phyloP scores from a whole-genome alignment of 2,329 filamentous ascomycete species.

The Teratosphaeria pseudoeucalypti region DNA sequence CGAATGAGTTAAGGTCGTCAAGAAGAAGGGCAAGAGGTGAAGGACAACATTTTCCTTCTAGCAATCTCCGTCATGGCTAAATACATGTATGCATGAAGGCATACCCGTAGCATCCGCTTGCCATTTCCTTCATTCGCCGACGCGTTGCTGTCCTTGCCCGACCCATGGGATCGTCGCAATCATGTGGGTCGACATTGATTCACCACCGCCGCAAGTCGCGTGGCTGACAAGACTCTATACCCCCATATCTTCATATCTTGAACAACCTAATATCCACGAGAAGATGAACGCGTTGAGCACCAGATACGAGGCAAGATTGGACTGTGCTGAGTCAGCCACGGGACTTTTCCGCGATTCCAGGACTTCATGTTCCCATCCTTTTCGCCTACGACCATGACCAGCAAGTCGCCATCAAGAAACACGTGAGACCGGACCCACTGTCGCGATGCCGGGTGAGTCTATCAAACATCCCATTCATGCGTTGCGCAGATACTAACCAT shows the following conservation, averaged over 20 bases:
- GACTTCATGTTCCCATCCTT: background rate
- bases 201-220: no score
- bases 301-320: background rate
- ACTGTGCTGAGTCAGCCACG: background rate
- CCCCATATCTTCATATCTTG: no score
- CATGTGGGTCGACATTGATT: background rate
- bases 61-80: background rate
- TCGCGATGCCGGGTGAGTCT: background rate
- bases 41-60: background rate
- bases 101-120: background rate
- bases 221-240: no score
- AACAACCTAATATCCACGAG: no score
- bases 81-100: background rate
- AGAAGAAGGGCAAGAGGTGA: background rate
- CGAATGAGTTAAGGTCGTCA: background rate
- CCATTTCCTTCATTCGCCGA: background rate
- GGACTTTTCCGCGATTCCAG: background rate
- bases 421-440: background rate
- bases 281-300: no score
- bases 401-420: background rate
- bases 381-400: background rate
- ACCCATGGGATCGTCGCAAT: background rate
- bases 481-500: background rate
- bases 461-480: background rate
- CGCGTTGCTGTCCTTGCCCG: background rate